Conservation (phyloP, 2,329 filamentous ascomycete species). For the Cercospora sp. region DNA sequence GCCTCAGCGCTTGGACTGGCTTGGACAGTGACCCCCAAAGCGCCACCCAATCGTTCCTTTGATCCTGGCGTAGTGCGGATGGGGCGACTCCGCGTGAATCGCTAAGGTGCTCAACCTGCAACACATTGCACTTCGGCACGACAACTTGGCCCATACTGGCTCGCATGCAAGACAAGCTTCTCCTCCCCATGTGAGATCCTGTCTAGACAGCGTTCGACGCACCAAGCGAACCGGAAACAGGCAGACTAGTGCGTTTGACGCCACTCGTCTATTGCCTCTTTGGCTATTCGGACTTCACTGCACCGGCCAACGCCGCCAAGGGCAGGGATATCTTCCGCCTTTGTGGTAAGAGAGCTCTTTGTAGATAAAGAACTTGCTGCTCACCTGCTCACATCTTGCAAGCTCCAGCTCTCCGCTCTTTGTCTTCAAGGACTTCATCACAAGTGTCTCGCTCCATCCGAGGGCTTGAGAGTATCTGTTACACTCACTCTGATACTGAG, state of each 20-base stretch:
- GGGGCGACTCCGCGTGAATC: background rate
- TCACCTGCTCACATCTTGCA: slow-evolving; percentile 1
- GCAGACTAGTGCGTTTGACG: background rate
- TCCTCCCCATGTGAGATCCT: background rate
- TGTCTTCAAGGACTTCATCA: slow-evolving; percentile 4
- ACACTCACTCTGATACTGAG: background rate
- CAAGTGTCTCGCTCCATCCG: background rate
- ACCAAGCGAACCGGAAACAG: background rate
- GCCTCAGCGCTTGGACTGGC: background rate
- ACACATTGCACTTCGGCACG: background rate
- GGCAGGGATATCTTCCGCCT: slow-evolving; percentile 17
- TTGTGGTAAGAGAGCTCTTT: slow-evolving; percentile 3
- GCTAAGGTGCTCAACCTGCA: background rate
- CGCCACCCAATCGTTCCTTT: background rate
- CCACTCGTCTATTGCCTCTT: background rate
- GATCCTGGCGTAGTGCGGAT: background rate
- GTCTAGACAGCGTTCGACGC: background rate
- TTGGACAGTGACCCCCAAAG: slow-evolving; percentile 3
- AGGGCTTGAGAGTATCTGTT: background rate
- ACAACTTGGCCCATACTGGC: background rate
- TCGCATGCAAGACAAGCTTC: background rate
- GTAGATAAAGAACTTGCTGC: slow-evolving; percentile 14
- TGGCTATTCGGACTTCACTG: slow-evolving; percentile 15
- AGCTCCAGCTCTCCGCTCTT: slow-evolving; percentile 3
- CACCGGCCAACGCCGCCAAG: slow-evolving; percentile 12